Percentiles rank a stretch among this genome's conserved stretches.
phyloP scores from a whole-genome alignment of 148 eudicot genomes.

The Chenopodium formosanum region DNA sequence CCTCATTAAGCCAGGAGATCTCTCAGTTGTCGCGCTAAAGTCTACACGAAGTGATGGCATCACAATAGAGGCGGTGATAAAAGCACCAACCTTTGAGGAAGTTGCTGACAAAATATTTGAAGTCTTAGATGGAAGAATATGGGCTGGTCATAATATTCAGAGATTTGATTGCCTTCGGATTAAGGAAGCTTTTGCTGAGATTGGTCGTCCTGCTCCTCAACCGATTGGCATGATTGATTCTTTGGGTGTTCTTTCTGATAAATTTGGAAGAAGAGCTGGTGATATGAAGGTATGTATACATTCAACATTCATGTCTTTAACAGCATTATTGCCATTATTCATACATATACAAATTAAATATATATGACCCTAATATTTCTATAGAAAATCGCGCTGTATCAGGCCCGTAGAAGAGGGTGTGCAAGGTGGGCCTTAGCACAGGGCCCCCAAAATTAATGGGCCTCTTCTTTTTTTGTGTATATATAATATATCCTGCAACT shows the following conservation, averaged over 20 bases:
- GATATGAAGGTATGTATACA: constrained; percentile 70
- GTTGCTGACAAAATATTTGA: constrained; percentile 68
- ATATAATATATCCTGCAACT: too few species aligned
- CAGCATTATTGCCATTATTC: too few species aligned
- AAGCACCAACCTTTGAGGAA: constrained; percentile 64
- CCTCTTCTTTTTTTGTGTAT: too few species aligned
- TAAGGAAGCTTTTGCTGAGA: constrained; percentile 74
- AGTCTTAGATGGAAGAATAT: constrained; percentile 65
- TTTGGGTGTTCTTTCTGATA: constrained; percentile 66
- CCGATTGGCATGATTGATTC: constrained; percentile 82
- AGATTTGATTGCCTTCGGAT: constrained; percentile 79
- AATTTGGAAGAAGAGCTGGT: constrained; percentile 92
- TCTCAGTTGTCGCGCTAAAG: constrained; percentile 55
- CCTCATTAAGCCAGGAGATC: constrained; percentile 67
- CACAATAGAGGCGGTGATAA: constrained; percentile 43
- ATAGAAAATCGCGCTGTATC: too few species aligned
- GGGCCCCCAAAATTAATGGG: too few species aligned
- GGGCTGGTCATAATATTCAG: constrained; percentile 97
- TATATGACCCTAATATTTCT: too few species aligned
- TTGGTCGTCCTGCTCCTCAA: constrained; percentile 58
- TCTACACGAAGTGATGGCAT: constrained; percentile 66
- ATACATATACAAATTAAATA: too few species aligned
- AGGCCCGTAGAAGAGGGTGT: too few species aligned
- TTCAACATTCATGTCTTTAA: background rate
- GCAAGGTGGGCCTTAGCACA: too few species aligned